Base-by-base conservation (phyloP, 2,329 filamentous ascomycete species). In the Diplodia sapinea region DNA sequence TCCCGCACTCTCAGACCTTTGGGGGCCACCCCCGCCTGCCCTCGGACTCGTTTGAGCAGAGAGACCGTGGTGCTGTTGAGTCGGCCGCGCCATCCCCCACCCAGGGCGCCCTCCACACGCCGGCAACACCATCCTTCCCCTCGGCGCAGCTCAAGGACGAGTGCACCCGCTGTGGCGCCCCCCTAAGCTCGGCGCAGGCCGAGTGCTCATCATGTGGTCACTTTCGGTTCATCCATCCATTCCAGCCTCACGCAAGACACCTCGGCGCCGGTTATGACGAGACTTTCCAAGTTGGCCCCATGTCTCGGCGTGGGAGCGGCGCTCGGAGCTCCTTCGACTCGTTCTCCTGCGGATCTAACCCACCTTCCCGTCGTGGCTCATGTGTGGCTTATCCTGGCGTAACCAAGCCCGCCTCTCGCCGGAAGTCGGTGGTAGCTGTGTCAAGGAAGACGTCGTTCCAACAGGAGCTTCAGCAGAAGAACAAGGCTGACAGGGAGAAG, bases 301-400 rank as follows among this genome's bases (percentile, higher is more conserved):
- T 56, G 57, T 67, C 66, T 55, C 56, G 66, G 15, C 56, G 66
- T n/a, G 66, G 57, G 9, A 67, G 66, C 38, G 66, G 57, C 2
- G 38, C 47, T 7, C 55, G 65, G n/a, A 52, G 54, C 31, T 67
- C 65, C 20, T 31, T 54, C 23, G 65, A 59, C 33, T 67, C 65
- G 8, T 29, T 49, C 36, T 56, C 66, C 47, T 62, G 31, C 17
- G 50, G 50, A 26, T 67, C 65, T 20, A 62, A 67, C 55, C 66
- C 66, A 2, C 2, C 66, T 5, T 67, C 66, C 7, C 66, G 66
- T n/a, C 66, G 57, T 17, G 54, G 54, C 36, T 67, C 66, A 12
- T 54, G 43, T 17, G 59, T 63, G 40, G 31, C 59, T 31, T 63
- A 51, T 33, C 59, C 59, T 2, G 59, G 59, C 17, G 13, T 63